Evolutionary conservation across 176 grass and related monocot species (phyloP).

Genomic region (Raddia distichophylla): DNA sequence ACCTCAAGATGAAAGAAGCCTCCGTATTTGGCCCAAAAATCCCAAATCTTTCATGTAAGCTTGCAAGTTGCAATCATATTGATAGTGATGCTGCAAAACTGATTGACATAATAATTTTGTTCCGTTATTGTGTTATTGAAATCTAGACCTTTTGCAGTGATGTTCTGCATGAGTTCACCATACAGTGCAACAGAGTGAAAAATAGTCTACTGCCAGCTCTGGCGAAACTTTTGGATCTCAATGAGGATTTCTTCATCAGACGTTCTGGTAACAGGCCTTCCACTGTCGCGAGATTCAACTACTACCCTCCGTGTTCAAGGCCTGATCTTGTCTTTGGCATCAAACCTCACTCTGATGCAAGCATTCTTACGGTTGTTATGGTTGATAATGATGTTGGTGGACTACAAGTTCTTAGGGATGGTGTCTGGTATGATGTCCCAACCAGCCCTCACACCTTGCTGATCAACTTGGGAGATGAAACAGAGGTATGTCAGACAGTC

Average conservation of each 20-base stretch:
- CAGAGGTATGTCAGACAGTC: conserved; percentile 42
- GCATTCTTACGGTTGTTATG: conserved; percentile 43
- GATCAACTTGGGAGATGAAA: conserved; percentile 53
- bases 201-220: conserved; percentile 20
- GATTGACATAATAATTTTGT: background rate
- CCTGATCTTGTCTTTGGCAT: conserved; percentile 56
- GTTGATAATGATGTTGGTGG: conserved; percentile 46
- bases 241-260: conserved; percentile 25
- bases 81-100: background rate
- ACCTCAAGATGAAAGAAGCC: conserved; percentile 44
- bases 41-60: conserved; percentile 48
- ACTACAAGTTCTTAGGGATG: conserved; percentile 49
- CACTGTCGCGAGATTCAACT: conserved; percentile 39
- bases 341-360: conserved; percentile 59
- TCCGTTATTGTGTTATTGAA: background rate
- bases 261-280: conserved; percentile 16
- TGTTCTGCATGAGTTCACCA: conserved; percentile 43
- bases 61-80: no score
- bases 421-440: conserved; percentile 44
- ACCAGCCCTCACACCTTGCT: conserved; percentile 41
- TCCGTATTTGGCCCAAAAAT: conserved; percentile 47
- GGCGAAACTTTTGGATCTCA: conserved; percentile 40
- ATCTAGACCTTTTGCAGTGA: conserved; percentile 30
- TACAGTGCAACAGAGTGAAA: conserved; percentile 23
- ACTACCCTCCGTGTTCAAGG: conserved; percentile 52